Percentiles rank a stretch among this genome's conserved stretches.
Evolutionary conservation across 2,329 filamentous ascomycete genomes (phyloP).

Genomic region (Fusarium devonianum): DNA sequence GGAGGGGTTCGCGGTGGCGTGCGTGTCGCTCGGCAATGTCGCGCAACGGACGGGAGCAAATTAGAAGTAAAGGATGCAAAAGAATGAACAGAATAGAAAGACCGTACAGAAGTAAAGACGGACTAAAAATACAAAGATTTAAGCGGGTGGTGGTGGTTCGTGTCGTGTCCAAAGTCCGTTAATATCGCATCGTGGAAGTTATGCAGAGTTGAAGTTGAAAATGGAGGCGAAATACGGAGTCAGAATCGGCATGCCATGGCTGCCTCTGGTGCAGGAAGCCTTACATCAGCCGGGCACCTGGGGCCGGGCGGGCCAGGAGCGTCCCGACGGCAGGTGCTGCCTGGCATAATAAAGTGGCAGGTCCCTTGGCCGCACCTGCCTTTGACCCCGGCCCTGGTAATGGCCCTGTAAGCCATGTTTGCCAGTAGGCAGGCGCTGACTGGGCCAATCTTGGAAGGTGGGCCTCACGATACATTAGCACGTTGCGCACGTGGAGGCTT

Average conservation of each 20-base stretch:
- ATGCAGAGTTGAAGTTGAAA: slow-evolving; percentile 37
- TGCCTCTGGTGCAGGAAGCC: slow-evolving; percentile 26
- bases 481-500: slow-evolving; percentile 34
- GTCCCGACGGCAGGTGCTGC: background rate
- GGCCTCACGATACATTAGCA: slow-evolving; percentile 11
- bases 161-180: slow-evolving; percentile 20
- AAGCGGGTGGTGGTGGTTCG: slow-evolving; percentile 7
- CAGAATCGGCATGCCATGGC: slow-evolving; percentile 13
- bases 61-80: slow-evolving; percentile 29
- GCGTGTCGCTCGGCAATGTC: slow-evolving; percentile 42
- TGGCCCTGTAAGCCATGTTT: slow-evolving; percentile 14
- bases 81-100: slow-evolving; percentile 28
- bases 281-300: slow-evolving; percentile 30
- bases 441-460: slow-evolving; percentile 21
- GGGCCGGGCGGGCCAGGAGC: background rate
- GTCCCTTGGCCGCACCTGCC: slow-evolving; percentile 15
- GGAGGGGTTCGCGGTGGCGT: slow-evolving; percentile 44
- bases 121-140: slow-evolving; percentile 12
- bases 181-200: slow-evolving; percentile 38
- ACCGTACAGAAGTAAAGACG: slow-evolving; percentile 12
- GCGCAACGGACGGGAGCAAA: slow-evolving; percentile 35
- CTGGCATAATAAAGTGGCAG: slow-evolving; percentile 11
- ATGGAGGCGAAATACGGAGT: slow-evolving; percentile 24
- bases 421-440: slow-evolving; percentile 11
- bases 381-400: slow-evolving; percentile 16